phyloP scores from a whole-genome alignment of 2,329 filamentous ascomycete genomes.

The Atkinsonella texensis region DNA sequence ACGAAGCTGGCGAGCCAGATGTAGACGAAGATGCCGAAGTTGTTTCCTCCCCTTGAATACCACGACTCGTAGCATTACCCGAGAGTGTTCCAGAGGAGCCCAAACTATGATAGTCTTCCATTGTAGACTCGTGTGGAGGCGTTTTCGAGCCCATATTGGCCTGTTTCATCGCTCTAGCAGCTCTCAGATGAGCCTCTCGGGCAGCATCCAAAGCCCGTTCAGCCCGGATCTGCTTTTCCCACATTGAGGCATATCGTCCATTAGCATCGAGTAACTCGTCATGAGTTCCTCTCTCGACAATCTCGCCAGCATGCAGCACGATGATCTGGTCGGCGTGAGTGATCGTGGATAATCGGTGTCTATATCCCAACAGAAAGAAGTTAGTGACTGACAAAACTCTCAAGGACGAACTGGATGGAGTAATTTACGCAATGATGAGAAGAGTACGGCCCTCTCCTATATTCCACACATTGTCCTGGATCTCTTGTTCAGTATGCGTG shows the following conservation, averaged over 20 bases:
- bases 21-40: slow-evolving; percentile 14
- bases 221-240: slow-evolving; percentile 76
- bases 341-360: slow-evolving; percentile 73
- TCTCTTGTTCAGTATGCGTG: slow-evolving; percentile 85
- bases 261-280: slow-evolving; percentile 57
- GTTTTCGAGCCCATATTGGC: slow-evolving; percentile 34
- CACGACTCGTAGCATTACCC: slow-evolving; percentile 21
- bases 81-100: slow-evolving; percentile 31
- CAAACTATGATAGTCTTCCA: slow-evolving; percentile 34
- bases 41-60: slow-evolving; percentile 20
- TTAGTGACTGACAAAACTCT: slow-evolving; percentile 11
- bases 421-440: slow-evolving; percentile 77
- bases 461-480: slow-evolving; percentile 72
- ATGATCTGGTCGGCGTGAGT: slow-evolving; percentile 78
- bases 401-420: not conserved
- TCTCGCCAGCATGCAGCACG: slow-evolving; percentile 63
- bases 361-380: slow-evolving; percentile 14
- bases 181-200: slow-evolving; percentile 23
- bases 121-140: slow-evolving; percentile 23
- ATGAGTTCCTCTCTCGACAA: slow-evolving; percentile 70
- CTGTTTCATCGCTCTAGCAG: slow-evolving; percentile 28
- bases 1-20: slow-evolving; percentile 18
- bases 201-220: slow-evolving; percentile 44
- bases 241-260: slow-evolving; percentile 74
- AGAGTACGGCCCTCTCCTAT: slow-evolving; percentile 80